A percentile compares a stretch with the other conserved stretches of the same genome.
Conservation (phyloP, 768 basidiomycete genomes). For the Rhodotorula kratochvilovae region DNA sequence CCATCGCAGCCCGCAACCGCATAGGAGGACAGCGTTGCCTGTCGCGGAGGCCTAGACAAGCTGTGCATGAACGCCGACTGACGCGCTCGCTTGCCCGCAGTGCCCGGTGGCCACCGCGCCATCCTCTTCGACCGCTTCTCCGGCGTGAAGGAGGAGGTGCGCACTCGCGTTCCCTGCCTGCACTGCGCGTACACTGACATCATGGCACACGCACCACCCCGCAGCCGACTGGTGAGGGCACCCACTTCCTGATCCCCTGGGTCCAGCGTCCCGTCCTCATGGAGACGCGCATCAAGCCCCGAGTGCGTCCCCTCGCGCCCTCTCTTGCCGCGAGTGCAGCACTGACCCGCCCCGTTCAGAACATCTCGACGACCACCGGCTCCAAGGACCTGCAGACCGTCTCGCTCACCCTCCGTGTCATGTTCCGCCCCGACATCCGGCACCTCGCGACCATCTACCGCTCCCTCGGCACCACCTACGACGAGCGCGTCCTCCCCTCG, state of each 20-base stretch:
- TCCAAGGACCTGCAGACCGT: slow-evolving; percentile 98
- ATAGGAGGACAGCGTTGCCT: no score
- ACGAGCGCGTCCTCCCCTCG: slow-evolving; percentile 93
- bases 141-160: slow-evolving; percentile 42
- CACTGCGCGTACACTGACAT: not conserved
- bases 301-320: slow-evolving; percentile 54
- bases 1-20: not conserved
- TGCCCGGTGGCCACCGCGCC: slow-evolving; percentile 40
- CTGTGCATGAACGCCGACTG: not conserved
- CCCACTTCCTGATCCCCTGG: slow-evolving; percentile 94
- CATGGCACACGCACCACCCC: not conserved
- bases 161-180: not conserved
- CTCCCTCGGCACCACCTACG: slow-evolving; percentile 88
- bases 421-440: slow-evolving; percentile 82
- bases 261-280: slow-evolving; percentile 88
- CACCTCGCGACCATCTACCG: slow-evolving; percentile 93
- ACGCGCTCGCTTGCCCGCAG: not conserved
- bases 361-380: slow-evolving; percentile 97
- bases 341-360: slow-evolving; percentile 52
- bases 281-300: slow-evolving; percentile 94
- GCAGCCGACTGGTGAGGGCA: slow-evolving; percentile 85
- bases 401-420: slow-evolving; percentile 88
- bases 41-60: not conserved
- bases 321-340: no score
- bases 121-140: slow-evolving; percentile 95